Percentiles rank a stretch among this genome's conserved stretches.
Evolutionary conservation across 331 rosid genomes (phyloP).

Genomic region (Prunus yedoensis): DNA sequence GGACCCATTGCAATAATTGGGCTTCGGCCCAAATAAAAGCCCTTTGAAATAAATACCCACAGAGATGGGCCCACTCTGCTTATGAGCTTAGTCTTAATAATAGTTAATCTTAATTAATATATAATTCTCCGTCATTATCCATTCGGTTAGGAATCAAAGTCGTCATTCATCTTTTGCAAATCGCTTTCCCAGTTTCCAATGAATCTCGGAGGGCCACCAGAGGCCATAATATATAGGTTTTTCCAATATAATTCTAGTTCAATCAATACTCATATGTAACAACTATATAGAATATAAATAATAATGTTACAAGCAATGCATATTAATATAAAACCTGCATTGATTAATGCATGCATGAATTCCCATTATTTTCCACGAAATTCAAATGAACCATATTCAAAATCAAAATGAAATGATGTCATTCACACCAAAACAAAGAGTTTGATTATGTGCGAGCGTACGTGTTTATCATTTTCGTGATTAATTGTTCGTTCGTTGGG

Average conservation of each 20-base stretch:
- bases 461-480: neutral
- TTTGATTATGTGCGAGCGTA: neutral
- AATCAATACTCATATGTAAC: neutral
- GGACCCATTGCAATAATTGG: too few species aligned
- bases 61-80: neutral
- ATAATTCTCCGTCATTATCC: neutral
- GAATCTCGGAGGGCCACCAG: neutral
- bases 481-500: neutral
- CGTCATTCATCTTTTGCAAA: neutral
- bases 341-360: neutral
- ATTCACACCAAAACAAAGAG: neutral
- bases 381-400: neutral
- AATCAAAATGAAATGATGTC: neutral
- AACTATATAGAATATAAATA: neutral
- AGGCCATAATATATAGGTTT: neutral
- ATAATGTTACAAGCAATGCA: neutral
- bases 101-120: too few species aligned
- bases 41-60: neutral
- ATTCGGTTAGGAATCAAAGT: conserved; percentile 8
- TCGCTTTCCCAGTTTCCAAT: neutral
- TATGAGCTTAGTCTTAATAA: too few species aligned
- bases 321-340: neutral
- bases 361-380: neutral
- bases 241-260: neutral
- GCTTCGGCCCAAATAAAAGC: neutral